Percentiles rank a stretch among this genome's conserved stretches.
These are phyloP conservation scores for Stipa capillata DNA, from an alignment of 176 grass and related monocot species.

Conservation along the genomic window DNA sequence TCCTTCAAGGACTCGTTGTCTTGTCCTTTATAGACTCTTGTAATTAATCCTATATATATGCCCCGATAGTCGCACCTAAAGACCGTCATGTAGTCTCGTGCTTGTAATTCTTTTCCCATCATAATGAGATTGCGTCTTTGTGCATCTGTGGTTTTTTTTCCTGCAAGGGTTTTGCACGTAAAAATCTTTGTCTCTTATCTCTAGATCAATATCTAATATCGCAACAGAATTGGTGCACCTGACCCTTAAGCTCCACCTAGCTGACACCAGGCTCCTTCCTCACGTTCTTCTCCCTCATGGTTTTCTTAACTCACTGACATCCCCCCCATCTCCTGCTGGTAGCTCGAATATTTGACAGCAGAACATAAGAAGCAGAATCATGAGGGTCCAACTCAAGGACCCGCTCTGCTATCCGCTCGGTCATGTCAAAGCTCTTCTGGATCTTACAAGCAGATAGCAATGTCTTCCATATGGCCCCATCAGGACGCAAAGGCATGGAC, in stretches of 20 bases:
- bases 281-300: constrained; percentile 49
- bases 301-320: constrained; percentile 36
- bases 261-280: constrained; percentile 72
- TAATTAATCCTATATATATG: too few relatives aligned
- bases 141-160: too few relatives aligned
- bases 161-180: too few relatives aligned
- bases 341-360: constrained; percentile 67
- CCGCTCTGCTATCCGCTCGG: constrained; percentile 40
- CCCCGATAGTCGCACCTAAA: too few relatives aligned
- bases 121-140: too few relatives aligned
- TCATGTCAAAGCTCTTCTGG: constrained; percentile 56
- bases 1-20: too few relatives aligned
- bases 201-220: too few relatives aligned
- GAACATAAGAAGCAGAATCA: constrained; percentile 61
- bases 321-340: constrained; percentile 46
- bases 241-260: constrained; percentile 64
- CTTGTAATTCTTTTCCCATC: too few relatives aligned
- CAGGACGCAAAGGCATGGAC: constrained; percentile 52
- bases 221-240: constrained; percentile 69
- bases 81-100: too few relatives aligned
- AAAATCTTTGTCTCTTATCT: too few relatives aligned
- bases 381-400: constrained; percentile 55
- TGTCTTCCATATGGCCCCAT: constrained; percentile 69
- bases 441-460: constrained; percentile 57
- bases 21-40: too few relatives aligned